These are phyloP conservation scores for Colletotrichum sp. DNA, from an alignment of 2,329 filamentous ascomycete genomes.

Conservation along the genomic window DNA sequence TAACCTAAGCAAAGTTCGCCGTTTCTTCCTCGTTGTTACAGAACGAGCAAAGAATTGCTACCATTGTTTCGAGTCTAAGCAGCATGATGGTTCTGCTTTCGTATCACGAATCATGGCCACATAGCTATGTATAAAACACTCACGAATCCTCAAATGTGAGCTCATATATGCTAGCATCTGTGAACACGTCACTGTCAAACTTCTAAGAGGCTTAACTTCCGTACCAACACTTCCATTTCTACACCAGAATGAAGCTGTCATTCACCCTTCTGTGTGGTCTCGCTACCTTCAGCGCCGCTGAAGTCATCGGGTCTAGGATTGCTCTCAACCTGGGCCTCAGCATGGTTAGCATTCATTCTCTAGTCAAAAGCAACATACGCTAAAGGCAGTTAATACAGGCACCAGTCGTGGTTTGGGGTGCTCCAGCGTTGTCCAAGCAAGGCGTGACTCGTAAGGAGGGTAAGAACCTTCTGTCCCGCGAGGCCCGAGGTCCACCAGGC, in stretches of 20 bases:
- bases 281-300: not conserved
- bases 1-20: not conserved
- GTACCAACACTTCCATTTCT: not conserved
- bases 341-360: not conserved
- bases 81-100: not conserved
- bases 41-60: not conserved
- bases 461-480: not conserved
- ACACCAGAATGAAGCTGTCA: not conserved
- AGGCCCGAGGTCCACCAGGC: not conserved
- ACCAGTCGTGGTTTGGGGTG: not conserved
- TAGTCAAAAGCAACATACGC: rapidly evolving
- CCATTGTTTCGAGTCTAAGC: not conserved
- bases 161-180: too few species aligned
- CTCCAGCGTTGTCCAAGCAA: not conserved
- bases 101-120: not conserved
- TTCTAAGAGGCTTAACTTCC: rapidly evolving
- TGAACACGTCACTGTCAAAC: not conserved
- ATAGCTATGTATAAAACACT: not conserved
- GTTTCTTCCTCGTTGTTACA: not conserved
- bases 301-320: not conserved
- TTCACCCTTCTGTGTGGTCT: not conserved
- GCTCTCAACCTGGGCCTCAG: not conserved
- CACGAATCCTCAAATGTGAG: not conserved
- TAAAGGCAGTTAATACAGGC: rapidly evolving
- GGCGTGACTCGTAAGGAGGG: not conserved